Conservation (phyloP, 768 basidiomycete genomes). For the Steccherinum ochraceum region DNA sequence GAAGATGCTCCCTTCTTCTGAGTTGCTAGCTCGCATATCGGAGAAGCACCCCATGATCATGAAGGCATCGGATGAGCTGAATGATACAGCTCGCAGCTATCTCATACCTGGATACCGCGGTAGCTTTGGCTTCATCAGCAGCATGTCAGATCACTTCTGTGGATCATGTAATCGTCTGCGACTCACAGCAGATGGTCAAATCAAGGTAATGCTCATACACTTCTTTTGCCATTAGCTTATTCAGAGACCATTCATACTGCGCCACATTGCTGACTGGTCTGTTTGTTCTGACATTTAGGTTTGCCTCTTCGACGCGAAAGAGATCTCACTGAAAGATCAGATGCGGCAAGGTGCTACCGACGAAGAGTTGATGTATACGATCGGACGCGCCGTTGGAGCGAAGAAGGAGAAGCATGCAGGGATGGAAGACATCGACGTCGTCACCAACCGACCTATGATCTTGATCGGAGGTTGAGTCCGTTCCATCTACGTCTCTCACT, state of each 20-base stretch:
- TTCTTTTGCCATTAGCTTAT: slow-evolving; percentile 2
- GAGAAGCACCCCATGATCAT: slow-evolving; percentile 41
- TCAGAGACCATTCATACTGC: neutral
- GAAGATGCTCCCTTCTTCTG: slow-evolving; percentile 76
- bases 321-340: slow-evolving; percentile 74
- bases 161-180: slow-evolving; percentile 77
- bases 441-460: slow-evolving; percentile 84
- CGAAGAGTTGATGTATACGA: slow-evolving; percentile 49
- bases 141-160: slow-evolving; percentile 94
- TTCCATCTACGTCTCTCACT: slow-evolving; percentile 12
- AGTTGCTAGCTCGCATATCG: slow-evolving; percentile 49
- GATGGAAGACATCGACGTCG: slow-evolving; percentile 75
- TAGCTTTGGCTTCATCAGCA: slow-evolving; percentile 82
- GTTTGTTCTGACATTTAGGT: slow-evolving; percentile 42
- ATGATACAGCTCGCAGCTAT: slow-evolving; percentile 82
- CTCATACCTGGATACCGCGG: slow-evolving; percentile 65
- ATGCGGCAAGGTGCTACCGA: slow-evolving; percentile 64
- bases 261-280: neutral
- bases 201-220: too few species aligned
- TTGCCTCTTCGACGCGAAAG: slow-evolving; percentile 80
- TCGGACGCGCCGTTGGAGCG: slow-evolving; percentile 56
- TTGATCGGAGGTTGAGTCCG: slow-evolving; percentile 85
- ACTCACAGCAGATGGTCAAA: slow-evolving; percentile 85
- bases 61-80: slow-evolving; percentile 58
- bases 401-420: slow-evolving; percentile 82